Base-by-base conservation (phyloP, 345 rosid species). In the Rhizophora apiculata region DNA sequence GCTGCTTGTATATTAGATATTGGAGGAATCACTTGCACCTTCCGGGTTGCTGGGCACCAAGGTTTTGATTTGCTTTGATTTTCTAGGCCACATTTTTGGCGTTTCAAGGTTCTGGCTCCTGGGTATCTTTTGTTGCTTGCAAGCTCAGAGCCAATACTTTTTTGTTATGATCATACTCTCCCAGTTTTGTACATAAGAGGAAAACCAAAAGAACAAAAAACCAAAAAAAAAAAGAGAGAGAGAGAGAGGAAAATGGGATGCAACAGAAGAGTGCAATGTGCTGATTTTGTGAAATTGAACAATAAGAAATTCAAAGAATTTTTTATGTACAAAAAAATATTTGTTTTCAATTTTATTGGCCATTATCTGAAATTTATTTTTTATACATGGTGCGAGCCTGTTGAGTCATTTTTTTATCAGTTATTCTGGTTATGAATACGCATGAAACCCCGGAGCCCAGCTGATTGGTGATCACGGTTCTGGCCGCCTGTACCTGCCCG, bases 241-340 rank as follows among this genome's bases (percentile, higher is more conserved):
- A 63, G 1, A 27, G 8, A 26, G 37, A 54, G 48, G 53, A 19
- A 34, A 48, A 48, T 32, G 29, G 6, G 34, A 56, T 21, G 22
- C 60, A 56, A 24, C 31, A 22, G 31, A 6, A 56, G 60, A 56
- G 10, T 56, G 29, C 29, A 55, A 64, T 75, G 71, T 78, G 68
- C 72, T 62, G 70, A 74, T 72, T 64, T 64, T 74, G 81, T 83
- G 84, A 77, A 81, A 75, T 75, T 46, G 58, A 81, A 81, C 81
- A 78, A 78, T 77, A 81, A 79, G 82, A 76, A 69, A 64, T 82
- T 72, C 68, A 62, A 70, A 22, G 15, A 48, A 61, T 64, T 24
- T 32, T 70, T 62, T 54, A 39, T 59, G 27, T 49, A 8, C n/a
- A 11, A 34, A 32, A n/a, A 2, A 0, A n/a, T n/a, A 32, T 11